phyloP scores from a whole-genome alignment of 768 basidiomycete species.

The Pisolithus marmoratus region DNA sequence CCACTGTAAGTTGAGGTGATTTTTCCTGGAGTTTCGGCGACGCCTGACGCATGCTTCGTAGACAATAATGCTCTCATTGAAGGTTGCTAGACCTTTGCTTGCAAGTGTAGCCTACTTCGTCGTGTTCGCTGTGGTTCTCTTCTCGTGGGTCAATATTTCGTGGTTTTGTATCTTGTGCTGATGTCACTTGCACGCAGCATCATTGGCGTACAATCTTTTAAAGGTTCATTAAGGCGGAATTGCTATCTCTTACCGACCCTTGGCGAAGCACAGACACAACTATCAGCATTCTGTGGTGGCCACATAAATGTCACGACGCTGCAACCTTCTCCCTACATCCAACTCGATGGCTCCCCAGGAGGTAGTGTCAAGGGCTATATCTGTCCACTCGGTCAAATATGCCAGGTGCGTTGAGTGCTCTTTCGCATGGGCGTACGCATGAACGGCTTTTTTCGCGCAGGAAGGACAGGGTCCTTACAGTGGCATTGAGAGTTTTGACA shows the following conservation, averaged over 20 bases:
- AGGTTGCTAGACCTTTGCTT: conserved; percentile 84
- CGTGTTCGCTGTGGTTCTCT: conserved; percentile 80
- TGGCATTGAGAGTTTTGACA: conserved; percentile 80
- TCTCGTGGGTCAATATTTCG: conserved; percentile 53
- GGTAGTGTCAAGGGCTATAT: conserved; percentile 72
- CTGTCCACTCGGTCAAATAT: conserved; percentile 82
- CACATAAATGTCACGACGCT: conserved; percentile 60
- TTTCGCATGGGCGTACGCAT: background rate
- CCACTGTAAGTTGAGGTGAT: conserved; percentile 53
- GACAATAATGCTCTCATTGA: conserved; percentile 90
- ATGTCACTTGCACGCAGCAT: conserved; percentile 38
- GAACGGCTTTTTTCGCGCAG: conserved; percentile 26
- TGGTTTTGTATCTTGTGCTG: background rate
- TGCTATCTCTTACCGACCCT: conserved; percentile 52
- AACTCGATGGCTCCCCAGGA: conserved; percentile 32
- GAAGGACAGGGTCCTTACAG: conserved; percentile 60
- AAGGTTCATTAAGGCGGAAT: conserved; percentile 68
- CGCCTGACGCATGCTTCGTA: conserved; percentile 18
- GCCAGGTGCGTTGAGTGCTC: conserved; percentile 45
- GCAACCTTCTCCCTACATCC: conserved; percentile 37
- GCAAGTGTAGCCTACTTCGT: conserved; percentile 89
- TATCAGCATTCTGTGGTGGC: conserved; percentile 75
- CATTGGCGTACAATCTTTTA: conserved; percentile 92
- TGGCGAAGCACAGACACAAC: conserved; percentile 44
- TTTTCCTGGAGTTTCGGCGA: background rate